A percentile compares a stretch with the other conserved stretches of the same genome.
Evolutionary conservation across 192 early-diverging fungal genomes (phyloP).

Genomic region (Podila horticola): DNA sequence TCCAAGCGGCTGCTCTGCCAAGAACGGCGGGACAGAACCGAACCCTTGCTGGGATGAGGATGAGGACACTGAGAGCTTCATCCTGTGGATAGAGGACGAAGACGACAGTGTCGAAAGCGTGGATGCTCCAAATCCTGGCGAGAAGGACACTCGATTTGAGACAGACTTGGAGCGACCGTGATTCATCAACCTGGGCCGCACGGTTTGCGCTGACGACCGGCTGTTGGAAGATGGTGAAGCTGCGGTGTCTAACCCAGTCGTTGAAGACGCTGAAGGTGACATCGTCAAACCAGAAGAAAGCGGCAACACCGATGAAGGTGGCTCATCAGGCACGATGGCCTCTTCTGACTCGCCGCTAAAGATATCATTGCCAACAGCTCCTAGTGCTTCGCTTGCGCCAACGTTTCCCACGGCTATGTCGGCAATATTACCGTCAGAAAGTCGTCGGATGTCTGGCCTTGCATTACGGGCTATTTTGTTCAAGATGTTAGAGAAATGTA

Average conservation of each 20-base stretch:
- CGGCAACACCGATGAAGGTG: not conserved
- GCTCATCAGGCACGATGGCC: not conserved
- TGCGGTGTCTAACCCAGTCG: not conserved
- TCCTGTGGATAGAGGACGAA: slow-evolving; percentile 15
- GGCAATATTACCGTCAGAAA: slow-evolving; percentile 70
- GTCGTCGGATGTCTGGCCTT: slow-evolving; percentile 81
- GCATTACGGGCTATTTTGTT: slow-evolving; percentile 65
- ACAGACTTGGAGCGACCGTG: slow-evolving; percentile 49
- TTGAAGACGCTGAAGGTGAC: slow-evolving; percentile 8
- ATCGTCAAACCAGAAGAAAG: not conserved
- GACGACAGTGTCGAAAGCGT: slow-evolving; percentile 26
- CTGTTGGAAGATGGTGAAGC: not conserved
- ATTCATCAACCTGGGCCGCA: slow-evolving; percentile 27
- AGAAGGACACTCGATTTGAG: slow-evolving; percentile 43
- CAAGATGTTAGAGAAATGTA: too few species aligned
- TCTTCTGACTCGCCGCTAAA: not conserved
- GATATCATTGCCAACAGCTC: not conserved
- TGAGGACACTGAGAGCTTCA: slow-evolving; percentile 8
- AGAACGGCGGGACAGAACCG: slow-evolving; percentile 13
- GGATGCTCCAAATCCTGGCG: slow-evolving; percentile 15
- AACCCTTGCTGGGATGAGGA: not conserved
- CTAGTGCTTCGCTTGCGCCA: not conserved
- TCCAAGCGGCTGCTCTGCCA: slow-evolving; percentile 31
- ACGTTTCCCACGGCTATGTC: slow-evolving; percentile 51
- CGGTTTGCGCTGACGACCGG: slow-evolving; percentile 22